Base-by-base conservation (phyloP, 1,139 yeast species). In the Lodderomyces orthopsilosis region DNA sequence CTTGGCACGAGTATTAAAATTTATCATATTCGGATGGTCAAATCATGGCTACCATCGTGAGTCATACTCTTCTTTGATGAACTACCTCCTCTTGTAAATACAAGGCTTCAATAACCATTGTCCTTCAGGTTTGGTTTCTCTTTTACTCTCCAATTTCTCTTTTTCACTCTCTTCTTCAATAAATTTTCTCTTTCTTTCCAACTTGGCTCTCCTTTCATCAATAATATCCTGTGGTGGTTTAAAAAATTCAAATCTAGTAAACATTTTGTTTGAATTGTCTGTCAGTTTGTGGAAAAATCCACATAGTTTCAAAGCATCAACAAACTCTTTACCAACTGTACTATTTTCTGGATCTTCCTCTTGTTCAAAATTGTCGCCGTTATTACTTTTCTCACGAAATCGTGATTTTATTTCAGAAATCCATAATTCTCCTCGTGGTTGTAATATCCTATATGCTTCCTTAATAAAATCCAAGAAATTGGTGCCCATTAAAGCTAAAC, bases 401-500 rank as follows among this genome's bases (percentile, higher is more conserved):
- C 99, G 74, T 1, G 96, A 88, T 65, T 93, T 93, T 64, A 93
- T 94, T 61, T 93, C 99, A 1, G 98, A 95, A 46, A 93, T 89
- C 98, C 98, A 94, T 40, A 93, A 68, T 58, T 91, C 96, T 18
- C 99, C 98, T 47, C 88, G 75, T 35, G 96, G 96, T 10, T 90
- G 84, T 45, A 93, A 70, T 18, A 93, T 75, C 53, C 99, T 76
- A 59, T 86, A 75, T 0, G 97, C 98, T 61, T 93, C 99, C 47
- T 83, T 74, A 45, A 93, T 79, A 59, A 93, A 94, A 59, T 93
- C 98, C 47, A 91, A 69, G 61, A 91, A 90, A 59, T 93, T 93
- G 5, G 98, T 93, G 5, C 99, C 98, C 99, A 94, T 93, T 52
- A 93, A 73, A 0, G 98, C 94, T 46, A 93, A 74, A 63, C 98